Percentiles rank a stretch among this genome's conserved stretches.
These are phyloP conservation scores for Teratosphaeriaceae sp. DNA, from an alignment of 2,329 filamentous ascomycete species.

Conservation along the genomic window DNA sequence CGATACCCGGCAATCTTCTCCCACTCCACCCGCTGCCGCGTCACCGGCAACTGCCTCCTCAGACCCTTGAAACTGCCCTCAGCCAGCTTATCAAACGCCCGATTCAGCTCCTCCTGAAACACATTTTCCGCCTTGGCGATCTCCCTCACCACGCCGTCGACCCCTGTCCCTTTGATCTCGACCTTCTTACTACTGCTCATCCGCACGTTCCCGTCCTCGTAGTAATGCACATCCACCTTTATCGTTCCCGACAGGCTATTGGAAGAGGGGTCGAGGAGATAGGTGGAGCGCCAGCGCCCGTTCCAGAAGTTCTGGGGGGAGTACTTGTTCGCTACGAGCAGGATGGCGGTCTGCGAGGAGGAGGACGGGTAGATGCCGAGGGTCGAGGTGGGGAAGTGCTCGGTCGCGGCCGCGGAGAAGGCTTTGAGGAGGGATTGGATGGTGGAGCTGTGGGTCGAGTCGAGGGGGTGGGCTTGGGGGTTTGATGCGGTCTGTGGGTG, in stretches of 20 bases:
- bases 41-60: slow-evolving; percentile 88
- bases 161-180: slow-evolving; percentile 51
- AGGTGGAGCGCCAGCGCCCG: slow-evolving; percentile 88
- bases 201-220: slow-evolving; percentile 96
- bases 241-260: slow-evolving; percentile 67
- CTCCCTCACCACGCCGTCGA: slow-evolving; percentile 65
- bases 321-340: slow-evolving; percentile 94
- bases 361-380: slow-evolving; percentile 77
- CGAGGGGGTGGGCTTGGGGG: slow-evolving; percentile 70
- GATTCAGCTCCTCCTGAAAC: slow-evolving; percentile 94
- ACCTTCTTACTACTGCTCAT: slow-evolving; percentile 81
- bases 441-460: slow-evolving; percentile 69
- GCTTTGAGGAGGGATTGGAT: slow-evolving; percentile 80
- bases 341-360: slow-evolving; percentile 68
- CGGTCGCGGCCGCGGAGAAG: slow-evolving; percentile 66
- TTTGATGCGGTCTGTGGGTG: slow-evolving; percentile 65
- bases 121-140: slow-evolving; percentile 77
- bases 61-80: slow-evolving; percentile 94
- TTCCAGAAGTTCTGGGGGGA: slow-evolving; percentile 99
- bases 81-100: slow-evolving; percentile 77
- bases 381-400: slow-evolving; percentile 80
- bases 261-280: slow-evolving; percentile 67
- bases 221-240: slow-evolving; percentile 97
- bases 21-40: slow-evolving; percentile 98
- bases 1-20: slow-evolving; percentile 94